phyloP scores from a whole-genome alignment of 2,329 filamentous ascomycete genomes.

The Stylonectria norvegica region DNA sequence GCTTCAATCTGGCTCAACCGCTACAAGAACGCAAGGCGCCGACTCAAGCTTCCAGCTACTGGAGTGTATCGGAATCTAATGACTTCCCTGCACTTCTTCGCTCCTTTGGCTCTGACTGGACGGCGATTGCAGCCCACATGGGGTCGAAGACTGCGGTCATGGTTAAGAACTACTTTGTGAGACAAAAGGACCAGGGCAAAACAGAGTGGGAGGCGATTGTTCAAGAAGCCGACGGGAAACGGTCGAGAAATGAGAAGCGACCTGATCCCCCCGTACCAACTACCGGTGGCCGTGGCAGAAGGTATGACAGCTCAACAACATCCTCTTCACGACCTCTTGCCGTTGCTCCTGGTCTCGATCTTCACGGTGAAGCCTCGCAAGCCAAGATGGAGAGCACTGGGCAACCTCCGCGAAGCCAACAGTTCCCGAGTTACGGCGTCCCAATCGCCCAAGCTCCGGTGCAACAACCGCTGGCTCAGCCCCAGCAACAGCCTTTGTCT shows the following conservation, averaged over 20 bases:
- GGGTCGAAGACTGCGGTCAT: slow-evolving; percentile 83
- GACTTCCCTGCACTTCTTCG: slow-evolving; percentile 71
- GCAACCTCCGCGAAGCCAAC: slow-evolving; percentile 34
- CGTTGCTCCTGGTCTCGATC: slow-evolving; percentile 44
- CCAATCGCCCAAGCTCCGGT: slow-evolving; percentile 45
- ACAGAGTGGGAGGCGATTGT: slow-evolving; percentile 59
- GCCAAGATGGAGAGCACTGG: slow-evolving; percentile 43
- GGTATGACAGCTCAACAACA: slow-evolving; percentile 43
- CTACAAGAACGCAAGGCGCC: slow-evolving; percentile 50
- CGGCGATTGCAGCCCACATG: slow-evolving; percentile 72
- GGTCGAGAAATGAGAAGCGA: slow-evolving; percentile 53
- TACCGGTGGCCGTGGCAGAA: slow-evolving; percentile 46
- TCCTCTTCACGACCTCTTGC: slow-evolving; percentile 41
- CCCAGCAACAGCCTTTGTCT: slow-evolving; percentile 27
- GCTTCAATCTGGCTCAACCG: slow-evolving; percentile 48
- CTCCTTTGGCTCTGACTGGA: slow-evolving; percentile 77
- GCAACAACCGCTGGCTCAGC: slow-evolving; percentile 30
- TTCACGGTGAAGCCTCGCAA: slow-evolving; percentile 42
- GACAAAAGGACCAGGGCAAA: slow-evolving; percentile 58
- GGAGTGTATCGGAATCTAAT: slow-evolving; percentile 77
- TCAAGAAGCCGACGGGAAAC: slow-evolving; percentile 57
- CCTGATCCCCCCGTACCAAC: slow-evolving; percentile 59
- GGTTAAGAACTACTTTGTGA: slow-evolving; percentile 71
- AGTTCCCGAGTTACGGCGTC: slow-evolving; percentile 43
- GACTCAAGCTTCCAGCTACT: slow-evolving; percentile 72